phyloP scores from a whole-genome alignment of 768 basidiomycete genomes.

The Collybia nuda region DNA sequence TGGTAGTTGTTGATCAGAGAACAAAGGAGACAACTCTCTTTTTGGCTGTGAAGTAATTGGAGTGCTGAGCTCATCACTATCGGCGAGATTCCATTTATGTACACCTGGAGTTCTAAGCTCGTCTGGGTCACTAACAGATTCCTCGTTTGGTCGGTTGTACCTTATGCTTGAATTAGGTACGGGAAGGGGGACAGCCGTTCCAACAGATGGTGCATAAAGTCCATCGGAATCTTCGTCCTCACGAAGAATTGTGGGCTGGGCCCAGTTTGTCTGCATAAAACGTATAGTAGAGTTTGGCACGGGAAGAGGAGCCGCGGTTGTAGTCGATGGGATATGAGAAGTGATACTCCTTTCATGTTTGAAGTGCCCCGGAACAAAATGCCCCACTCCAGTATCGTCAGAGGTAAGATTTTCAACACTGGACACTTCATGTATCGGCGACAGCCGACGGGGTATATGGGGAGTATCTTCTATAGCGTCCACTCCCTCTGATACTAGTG shows the following conservation, averaged over 20 bases:
- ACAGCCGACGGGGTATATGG: slow-evolving; percentile 12
- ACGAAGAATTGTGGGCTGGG: not conserved
- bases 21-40: slow-evolving; percentile 17
- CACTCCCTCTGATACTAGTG: slow-evolving; percentile 26
- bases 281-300: slow-evolving; percentile 16
- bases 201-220: slow-evolving; percentile 2
- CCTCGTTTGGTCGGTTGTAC: slow-evolving; percentile 2
- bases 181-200: slow-evolving; percentile 19
- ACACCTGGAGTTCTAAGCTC: slow-evolving; percentile 12
- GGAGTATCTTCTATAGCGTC: slow-evolving; percentile 17
- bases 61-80: slow-evolving; percentile 18
- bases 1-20: slow-evolving; percentile 11
- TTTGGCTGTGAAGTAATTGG: slow-evolving; percentile 13
- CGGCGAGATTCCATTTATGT: slow-evolving; percentile 13
- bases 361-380: slow-evolving; percentile 3
- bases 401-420: slow-evolving; percentile 4
- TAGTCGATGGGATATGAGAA: slow-evolving; percentile 13
- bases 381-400: not conserved
- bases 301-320: slow-evolving; percentile 15
- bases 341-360: not conserved
- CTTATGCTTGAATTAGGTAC: slow-evolving; percentile 22
- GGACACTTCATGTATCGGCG: slow-evolving; percentile 17
- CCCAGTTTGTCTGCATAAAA: slow-evolving; percentile 6
- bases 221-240: slow-evolving; percentile 3
- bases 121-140: slow-evolving; percentile 8